Evolutionary conservation across 257 asterid species (phyloP).

Genomic region (Scutellaria baicalensis): DNA sequence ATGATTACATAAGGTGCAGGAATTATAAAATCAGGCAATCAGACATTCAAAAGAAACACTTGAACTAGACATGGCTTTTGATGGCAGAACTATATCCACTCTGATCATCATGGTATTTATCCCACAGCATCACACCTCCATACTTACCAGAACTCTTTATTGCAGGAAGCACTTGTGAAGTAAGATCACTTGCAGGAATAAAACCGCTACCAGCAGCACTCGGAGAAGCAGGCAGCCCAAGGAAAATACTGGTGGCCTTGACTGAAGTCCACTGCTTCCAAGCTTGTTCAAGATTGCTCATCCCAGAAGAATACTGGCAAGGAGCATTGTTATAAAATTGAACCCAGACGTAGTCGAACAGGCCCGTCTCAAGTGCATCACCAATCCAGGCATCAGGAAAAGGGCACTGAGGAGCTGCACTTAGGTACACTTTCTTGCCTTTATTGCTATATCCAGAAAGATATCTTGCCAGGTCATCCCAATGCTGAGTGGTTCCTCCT

Average conservation of each 20-base stretch:
- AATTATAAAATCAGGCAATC: no score
- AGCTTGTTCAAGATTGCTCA: background rate
- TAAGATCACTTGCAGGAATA: background rate
- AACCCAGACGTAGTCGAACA: slow-evolving; percentile 30
- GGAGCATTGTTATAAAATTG: slow-evolving; percentile 15
- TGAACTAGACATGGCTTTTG: background rate
- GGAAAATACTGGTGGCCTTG: background rate
- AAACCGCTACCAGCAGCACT: background rate
- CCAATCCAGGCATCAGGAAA: slow-evolving; percentile 35
- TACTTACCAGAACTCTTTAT: background rate
- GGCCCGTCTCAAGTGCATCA: slow-evolving; percentile 29
- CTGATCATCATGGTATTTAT: slow-evolving; percentile 2
- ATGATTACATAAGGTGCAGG: no score
- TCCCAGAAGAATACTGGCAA: slow-evolving; percentile 10
- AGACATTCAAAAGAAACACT: background rate
- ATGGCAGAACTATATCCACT: background rate
- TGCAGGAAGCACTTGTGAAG: background rate
- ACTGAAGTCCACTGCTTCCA: slow-evolving; percentile 8
- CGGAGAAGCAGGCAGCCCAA: background rate
- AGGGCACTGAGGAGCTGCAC: slow-evolving; percentile 50
- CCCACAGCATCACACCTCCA: slow-evolving; percentile 17
- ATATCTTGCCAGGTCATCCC: slow-evolving; percentile 28
- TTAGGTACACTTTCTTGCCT: slow-evolving; percentile 40
- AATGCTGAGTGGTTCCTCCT: slow-evolving; percentile 26
- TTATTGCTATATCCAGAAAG: slow-evolving; percentile 21